Evolutionary conservation across 2,329 filamentous ascomycete species (phyloP).

Genomic region (Pseudofabraea citricarpa): DNA sequence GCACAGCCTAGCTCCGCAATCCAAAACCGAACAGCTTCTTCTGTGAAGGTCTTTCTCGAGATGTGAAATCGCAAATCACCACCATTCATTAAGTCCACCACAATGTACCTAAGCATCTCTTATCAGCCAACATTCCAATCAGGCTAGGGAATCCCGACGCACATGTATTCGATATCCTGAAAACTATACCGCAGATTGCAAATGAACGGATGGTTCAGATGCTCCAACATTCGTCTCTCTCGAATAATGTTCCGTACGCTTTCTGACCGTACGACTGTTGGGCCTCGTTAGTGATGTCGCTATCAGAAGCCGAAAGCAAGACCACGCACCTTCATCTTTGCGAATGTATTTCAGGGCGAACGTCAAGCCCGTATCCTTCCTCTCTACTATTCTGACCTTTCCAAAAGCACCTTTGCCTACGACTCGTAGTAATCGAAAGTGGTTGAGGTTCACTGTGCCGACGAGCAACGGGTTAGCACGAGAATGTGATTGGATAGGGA

Average conservation of each 20-base stretch:
- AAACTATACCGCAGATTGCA: constrained; percentile 99
- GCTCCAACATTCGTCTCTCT: constrained; percentile 95
- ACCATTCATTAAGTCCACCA: constrained; percentile 97
- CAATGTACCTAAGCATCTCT: constrained; percentile 64
- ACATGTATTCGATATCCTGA: constrained; percentile 99
- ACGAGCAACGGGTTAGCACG: constrained; percentile 14
- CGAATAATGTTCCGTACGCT: constrained; percentile 98
- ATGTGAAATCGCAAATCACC: constrained; percentile 97
- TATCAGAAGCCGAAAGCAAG: no score
- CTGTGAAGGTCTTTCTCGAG: constrained; percentile 94
- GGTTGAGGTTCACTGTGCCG: constrained; percentile 81
- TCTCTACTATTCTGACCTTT: constrained; percentile 97
- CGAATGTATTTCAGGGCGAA: constrained; percentile 98
- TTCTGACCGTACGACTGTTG: constrained; percentile 86
- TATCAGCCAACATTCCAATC: constrained; percentile 15
- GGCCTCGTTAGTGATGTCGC: no score
- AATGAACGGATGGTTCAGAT: constrained; percentile 95
- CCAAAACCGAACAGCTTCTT: constrained; percentile 96
- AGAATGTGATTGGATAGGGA: constrained; percentile 11
- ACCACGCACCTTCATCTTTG: constrained; percentile 84
- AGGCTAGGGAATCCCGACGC: constrained; percentile 32
- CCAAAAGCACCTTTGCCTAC: constrained; percentile 98
- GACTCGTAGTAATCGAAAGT: constrained; percentile 91
- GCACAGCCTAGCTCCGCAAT: constrained; percentile 92
- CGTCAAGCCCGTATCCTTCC: constrained; percentile 88